Evolutionary conservation across 257 asterid species (phyloP).

Genomic region (Cinchona pubescens): DNA sequence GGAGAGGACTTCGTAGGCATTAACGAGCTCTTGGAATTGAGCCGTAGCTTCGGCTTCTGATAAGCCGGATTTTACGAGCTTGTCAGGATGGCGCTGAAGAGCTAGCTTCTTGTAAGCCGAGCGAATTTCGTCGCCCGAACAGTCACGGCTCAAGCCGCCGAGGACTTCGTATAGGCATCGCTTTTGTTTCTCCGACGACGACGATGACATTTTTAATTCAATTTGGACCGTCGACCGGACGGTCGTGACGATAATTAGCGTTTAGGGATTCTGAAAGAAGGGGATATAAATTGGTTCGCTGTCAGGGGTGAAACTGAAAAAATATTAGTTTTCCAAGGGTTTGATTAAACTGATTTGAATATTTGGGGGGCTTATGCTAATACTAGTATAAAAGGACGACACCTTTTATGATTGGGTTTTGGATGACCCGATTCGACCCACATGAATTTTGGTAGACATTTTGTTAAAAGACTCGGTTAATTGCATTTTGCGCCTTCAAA

Average conservation of each 20-base stretch:
- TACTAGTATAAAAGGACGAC: no score
- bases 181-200: constrained; percentile 61
- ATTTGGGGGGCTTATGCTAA: neutral
- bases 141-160: constrained; percentile 61
- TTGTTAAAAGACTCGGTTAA: no score
- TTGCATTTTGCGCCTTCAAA: no score
- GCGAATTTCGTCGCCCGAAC: constrained; percentile 78
- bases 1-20: constrained; percentile 91
- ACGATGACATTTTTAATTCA: constrained; percentile 40
- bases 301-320: neutral
- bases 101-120: constrained; percentile 84
- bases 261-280: neutral
- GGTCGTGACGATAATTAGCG: constrained; percentile 6
- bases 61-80: constrained; percentile 73
- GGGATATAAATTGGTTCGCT: constrained; percentile 6
- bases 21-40: constrained; percentile 85
- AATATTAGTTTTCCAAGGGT: neutral
- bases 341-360: neutral
- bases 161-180: constrained; percentile 93
- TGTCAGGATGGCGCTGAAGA: constrained; percentile 98
- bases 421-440: no score
- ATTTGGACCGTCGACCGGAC: constrained; percentile 12
- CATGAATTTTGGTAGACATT: no score
- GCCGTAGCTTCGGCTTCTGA: constrained; percentile 90
- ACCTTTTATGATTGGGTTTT: no score